Percentiles rank a stretch among this genome's conserved stretches.
Evolutionary conservation across 176 grass and related monocot genomes (phyloP).

Genomic region (Eragrostis curvula): DNA sequence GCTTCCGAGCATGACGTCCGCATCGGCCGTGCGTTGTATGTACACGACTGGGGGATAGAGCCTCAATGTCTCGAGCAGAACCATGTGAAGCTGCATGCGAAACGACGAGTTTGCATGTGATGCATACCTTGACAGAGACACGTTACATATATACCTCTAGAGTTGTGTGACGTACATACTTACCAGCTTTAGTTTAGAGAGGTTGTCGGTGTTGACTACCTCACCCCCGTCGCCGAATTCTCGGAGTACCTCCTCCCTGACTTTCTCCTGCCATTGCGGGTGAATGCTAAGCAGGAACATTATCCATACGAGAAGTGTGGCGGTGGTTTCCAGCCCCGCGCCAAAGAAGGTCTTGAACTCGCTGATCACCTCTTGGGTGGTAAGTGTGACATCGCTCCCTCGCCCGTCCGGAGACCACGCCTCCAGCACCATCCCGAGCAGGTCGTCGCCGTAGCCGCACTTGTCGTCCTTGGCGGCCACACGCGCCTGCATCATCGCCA

Average conservation of each 20-base stretch:
- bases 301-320: constrained; percentile 39
- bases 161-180: neutral
- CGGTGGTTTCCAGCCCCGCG: constrained; percentile 48
- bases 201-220: neutral
- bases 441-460: constrained; percentile 29
- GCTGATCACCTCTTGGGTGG: constrained; percentile 48
- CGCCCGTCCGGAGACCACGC: neutral
- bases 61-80: constrained; percentile 45
- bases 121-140: too few relatives aligned
- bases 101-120: neutral
- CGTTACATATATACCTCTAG: too few relatives aligned
- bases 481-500: constrained; percentile 29
- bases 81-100: constrained; percentile 35
- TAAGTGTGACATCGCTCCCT: constrained; percentile 2
- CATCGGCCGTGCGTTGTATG: constrained; percentile 18
- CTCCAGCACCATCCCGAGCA: constrained; percentile 49
- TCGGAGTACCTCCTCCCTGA: constrained; percentile 44
- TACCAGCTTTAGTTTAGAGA: constrained; percentile 45
- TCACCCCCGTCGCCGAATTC: neutral
- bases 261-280: constrained; percentile 45
- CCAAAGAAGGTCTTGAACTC: constrained; percentile 62
- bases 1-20: neutral
- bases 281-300: constrained; percentile 52
- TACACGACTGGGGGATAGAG: constrained; percentile 36
- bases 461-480: neutral